phyloP scores from a whole-genome alignment of 2,329 filamentous ascomycete genomes.

The Apiospora koreana region DNA sequence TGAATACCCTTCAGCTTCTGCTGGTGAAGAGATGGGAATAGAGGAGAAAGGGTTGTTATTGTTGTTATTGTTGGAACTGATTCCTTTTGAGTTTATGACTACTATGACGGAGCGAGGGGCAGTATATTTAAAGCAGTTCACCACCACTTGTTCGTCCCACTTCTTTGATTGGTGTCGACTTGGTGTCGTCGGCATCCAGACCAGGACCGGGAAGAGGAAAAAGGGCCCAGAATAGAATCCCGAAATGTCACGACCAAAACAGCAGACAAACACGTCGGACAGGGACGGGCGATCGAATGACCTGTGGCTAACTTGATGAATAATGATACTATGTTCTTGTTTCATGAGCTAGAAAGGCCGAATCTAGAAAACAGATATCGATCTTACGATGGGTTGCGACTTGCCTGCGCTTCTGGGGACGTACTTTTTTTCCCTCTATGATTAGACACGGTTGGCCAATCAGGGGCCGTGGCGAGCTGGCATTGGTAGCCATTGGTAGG shows the following conservation, averaged over 20 bases:
- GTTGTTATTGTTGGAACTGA: neutral
- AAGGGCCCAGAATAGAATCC: conserved; percentile 4
- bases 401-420: neutral
- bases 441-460: neutral
- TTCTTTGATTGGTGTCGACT: neutral
- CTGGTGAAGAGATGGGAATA: neutral
- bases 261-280: conserved; percentile 7
- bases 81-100: neutral
- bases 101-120: conserved; percentile 4
- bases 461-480: neutral
- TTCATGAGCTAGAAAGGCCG: conserved; percentile 4
- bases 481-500: no score
- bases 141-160: conserved; percentile 1
- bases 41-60: neutral
- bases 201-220: neutral
- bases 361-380: conserved; percentile 3
- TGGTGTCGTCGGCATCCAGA: neutral
- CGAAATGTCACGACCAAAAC: conserved; percentile 1
- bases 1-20: neutral
- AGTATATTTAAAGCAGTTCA: neutral
- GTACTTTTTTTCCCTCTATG: neutral
- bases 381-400: conserved; percentile 6
- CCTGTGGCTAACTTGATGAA: neutral
- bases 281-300: conserved; percentile 6
- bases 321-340: conserved; percentile 7